Evolutionary conservation across 306 rosid genomes (phyloP).

Genomic region (Fragaria iinumae): DNA sequence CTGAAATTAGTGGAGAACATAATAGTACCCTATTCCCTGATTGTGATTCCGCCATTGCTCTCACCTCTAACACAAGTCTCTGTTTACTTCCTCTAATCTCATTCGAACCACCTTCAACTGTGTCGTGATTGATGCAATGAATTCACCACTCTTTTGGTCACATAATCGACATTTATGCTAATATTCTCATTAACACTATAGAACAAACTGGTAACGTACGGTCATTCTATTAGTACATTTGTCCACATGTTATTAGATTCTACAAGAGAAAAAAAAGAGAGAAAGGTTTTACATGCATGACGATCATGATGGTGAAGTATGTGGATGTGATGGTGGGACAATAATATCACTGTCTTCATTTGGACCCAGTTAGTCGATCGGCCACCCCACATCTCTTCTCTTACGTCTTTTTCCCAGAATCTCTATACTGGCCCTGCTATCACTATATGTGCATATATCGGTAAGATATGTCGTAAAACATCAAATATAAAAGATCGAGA

Average conservation of each 20-base stretch:
- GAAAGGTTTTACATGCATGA: too few relatives aligned
- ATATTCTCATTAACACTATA: neutral
- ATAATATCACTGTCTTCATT: neutral
- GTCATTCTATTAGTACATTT: too few relatives aligned
- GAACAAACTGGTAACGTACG: too few relatives aligned
- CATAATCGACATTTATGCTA: neutral
- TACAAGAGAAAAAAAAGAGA: too few relatives aligned
- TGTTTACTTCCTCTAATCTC: neutral
- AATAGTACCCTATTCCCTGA: too few relatives aligned
- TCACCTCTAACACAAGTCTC: neutral
- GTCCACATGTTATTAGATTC: too few relatives aligned
- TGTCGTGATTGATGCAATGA: neutral
- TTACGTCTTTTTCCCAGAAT: neutral
- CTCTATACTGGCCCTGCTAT: neutral
- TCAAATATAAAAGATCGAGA: too few relatives aligned
- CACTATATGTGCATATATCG: too few relatives aligned
- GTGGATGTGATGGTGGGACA: neutral
- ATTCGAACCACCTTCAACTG: neutral
- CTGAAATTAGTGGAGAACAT: too few relatives aligned
- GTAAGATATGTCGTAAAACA: too few relatives aligned
- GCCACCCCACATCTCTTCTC: neutral
- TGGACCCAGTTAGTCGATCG: neutral
- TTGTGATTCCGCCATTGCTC: too few relatives aligned
- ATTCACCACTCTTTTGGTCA: neutral
- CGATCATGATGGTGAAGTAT: neutral